phyloP scores from a whole-genome alignment of 192 early-diverging fungal genomes.

The Rhizophagus clarus region DNA sequence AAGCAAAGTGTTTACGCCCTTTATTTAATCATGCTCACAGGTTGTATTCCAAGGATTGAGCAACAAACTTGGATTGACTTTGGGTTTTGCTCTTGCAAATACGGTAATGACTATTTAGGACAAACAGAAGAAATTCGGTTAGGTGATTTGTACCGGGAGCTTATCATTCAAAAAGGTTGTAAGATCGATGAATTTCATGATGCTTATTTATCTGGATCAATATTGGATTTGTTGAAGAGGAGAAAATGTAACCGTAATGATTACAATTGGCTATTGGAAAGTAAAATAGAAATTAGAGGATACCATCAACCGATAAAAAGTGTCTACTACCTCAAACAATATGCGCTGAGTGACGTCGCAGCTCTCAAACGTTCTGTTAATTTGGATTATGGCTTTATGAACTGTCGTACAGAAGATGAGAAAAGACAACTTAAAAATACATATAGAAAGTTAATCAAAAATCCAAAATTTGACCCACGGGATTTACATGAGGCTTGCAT shows the following conservation, averaged over 20 bases:
- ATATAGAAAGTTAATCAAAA: neutral
- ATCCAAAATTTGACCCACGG: neutral
- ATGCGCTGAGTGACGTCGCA: neutral
- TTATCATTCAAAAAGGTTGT: constrained; percentile 2
- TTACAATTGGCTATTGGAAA: neutral
- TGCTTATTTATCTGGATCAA: neutral
- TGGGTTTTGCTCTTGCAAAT: neutral
- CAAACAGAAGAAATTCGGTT: neutral
- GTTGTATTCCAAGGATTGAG: neutral
- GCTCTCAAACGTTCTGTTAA: neutral
- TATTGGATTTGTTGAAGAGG: constrained; percentile 1
- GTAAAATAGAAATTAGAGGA: neutral
- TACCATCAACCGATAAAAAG: neutral
- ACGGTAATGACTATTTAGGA: neutral
- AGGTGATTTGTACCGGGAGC: neutral
- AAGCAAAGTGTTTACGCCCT: too few relatives aligned
- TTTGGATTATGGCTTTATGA: neutral
- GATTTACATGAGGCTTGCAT: constrained; percentile 5
- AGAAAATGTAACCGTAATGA: neutral
- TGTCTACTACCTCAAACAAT: constrained; percentile 8
- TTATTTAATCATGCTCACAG: neutral
- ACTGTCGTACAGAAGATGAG: neutral
- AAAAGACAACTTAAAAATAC: neutral
- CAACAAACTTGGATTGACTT: neutral
- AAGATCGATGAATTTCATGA: too few relatives aligned